A percentile compares a stretch with the other conserved stretches of the same genome.
Evolutionary conservation across 805 yeast species (phyloP).

Genomic region (Teunomyces kruisii): DNA sequence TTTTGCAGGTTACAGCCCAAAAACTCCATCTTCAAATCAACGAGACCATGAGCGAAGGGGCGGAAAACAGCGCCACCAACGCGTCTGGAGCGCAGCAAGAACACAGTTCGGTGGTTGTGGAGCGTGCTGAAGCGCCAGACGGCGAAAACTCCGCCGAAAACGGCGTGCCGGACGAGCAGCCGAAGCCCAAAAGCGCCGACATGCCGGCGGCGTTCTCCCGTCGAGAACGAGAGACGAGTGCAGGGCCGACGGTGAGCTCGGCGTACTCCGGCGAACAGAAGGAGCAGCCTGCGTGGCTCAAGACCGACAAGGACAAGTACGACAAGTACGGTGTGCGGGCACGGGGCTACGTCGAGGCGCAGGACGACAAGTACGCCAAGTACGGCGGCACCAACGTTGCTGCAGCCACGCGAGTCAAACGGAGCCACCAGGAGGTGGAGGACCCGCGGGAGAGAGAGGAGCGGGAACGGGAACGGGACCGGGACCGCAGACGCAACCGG

Average conservation of each 20-base stretch:
- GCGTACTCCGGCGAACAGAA: slow-evolving; percentile 23
- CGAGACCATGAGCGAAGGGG: too few relatives aligned
- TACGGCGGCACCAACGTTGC: slow-evolving; percentile 8
- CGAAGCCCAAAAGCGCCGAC: not conserved
- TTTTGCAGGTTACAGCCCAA: not conserved
- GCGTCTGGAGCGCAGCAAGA: too few relatives aligned
- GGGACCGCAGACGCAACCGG: slow-evolving; percentile 1
- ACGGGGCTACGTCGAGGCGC: not conserved
- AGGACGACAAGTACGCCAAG: slow-evolving; percentile 18
- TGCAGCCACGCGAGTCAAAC: slow-evolving; percentile 5
- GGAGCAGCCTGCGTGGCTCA: slow-evolving; percentile 42
- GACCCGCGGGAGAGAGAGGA: slow-evolving; percentile 4
- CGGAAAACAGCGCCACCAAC: too few relatives aligned
- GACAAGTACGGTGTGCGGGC: slow-evolving; percentile 37
- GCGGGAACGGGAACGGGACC: not conserved
- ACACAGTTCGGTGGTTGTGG: too few relatives aligned
- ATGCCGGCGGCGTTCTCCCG: slow-evolving; percentile 20
- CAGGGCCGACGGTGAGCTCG: not conserved
- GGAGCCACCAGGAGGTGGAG: slow-evolving; percentile 7
- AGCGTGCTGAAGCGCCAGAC: too few relatives aligned
- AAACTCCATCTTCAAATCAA: too few relatives aligned
- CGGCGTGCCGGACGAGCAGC: not conserved
- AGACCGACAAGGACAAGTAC: slow-evolving; percentile 32
- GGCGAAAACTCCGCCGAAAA: not conserved
- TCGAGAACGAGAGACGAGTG: slow-evolving; percentile 13